phyloP scores from a whole-genome alignment of 768 basidiomycete genomes.

The Paxillus ammoniavirescens region DNA sequence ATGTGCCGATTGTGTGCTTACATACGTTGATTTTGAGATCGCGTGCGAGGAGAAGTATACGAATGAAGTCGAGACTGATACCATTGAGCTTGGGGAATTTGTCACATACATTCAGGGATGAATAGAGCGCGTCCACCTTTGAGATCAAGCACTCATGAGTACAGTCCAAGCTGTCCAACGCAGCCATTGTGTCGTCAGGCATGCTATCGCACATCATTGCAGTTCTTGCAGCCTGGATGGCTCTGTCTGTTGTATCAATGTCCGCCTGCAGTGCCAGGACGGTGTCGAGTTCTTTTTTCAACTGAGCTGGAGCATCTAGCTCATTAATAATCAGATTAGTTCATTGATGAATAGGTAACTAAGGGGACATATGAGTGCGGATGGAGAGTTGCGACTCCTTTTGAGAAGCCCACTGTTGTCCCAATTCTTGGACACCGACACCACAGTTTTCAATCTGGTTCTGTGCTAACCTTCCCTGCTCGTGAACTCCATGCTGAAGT shows the following conservation, averaged over 20 bases:
- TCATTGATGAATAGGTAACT: conserved; percentile 3
- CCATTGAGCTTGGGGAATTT: conserved; percentile 33
- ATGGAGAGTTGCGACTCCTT: conserved; percentile 29
- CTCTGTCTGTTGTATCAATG: conserved; percentile 22
- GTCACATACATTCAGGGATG: conserved; percentile 33
- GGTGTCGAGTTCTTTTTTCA: conserved; percentile 34
- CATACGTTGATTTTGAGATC: conserved; percentile 41
- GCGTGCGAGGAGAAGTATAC: conserved; percentile 31
- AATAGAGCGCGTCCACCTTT: conserved; percentile 32
- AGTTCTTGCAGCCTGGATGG: conserved; percentile 13
- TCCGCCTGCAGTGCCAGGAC: conserved; percentile 32
- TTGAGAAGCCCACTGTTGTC: conserved; percentile 35
- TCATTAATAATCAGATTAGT: conserved; percentile 12
- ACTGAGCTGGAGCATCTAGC: conserved; percentile 26
- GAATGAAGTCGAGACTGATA: conserved; percentile 29
- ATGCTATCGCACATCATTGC: conserved; percentile 5
- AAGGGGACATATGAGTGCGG: conserved; percentile 24
- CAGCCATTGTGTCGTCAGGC: conserved; percentile 1
- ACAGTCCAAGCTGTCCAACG: conserved; percentile 19
- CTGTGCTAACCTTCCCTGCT: conserved; percentile 11
- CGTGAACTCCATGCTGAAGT: conserved; percentile 13
- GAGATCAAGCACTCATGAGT: conserved; percentile 19
- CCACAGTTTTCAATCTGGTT: conserved; percentile 17
- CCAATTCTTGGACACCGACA: conserved; percentile 16
- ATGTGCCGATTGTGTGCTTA: conserved; percentile 32